Base-by-base conservation (phyloP, 1,284 basidiomycete species). In the Sporisorium iseilematis-ciliati region DNA sequence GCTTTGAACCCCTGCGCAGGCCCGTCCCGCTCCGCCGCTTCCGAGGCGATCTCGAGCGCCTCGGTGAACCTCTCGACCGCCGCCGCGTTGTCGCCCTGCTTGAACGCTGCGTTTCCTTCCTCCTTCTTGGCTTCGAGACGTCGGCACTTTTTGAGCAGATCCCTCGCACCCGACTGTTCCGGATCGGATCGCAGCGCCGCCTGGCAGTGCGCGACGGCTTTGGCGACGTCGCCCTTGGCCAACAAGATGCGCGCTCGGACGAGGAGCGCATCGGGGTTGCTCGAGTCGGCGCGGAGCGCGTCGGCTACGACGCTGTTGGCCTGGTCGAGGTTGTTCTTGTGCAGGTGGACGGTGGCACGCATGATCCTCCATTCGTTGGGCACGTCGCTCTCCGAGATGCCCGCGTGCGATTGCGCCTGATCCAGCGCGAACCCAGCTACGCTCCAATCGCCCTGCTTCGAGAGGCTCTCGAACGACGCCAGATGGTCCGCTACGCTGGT, bases 51-150 rank as follows among this genome's bases (percentile, higher is more conserved):
- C 29, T 66, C 49, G 16, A 84, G 43, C 8, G 80, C 71, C 53
- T 82, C 75, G 11, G 75, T 70, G 57, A 82, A 84, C 79, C 89
- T 90, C 6, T 88, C 87, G 2, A 91, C 86, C 0, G 94, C 94
- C 43, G 91, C 90, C 33, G 88, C 78, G 35, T 90, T 86, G 64
- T 88, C 87, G 1, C 88, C 88, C 0, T 83, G 65, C 85, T 94
- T 94, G 87, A 95, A 95, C 1, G 89, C 88, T 0, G 85, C 82
- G 79, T 95, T 95, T 0, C 93, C 93, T 73, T 93, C 92, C 69
- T 94, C 93, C 82, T 95, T 95, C 51, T 92, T 85, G 56, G 90
- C 87, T 75, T 95, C 93, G 14, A 95, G 89, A 50, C 91, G 91
- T 79, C 91, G 91, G 23, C 92, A 89, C 18, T 92, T 90, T 82